Evolutionary conservation across 768 basidiomycete genomes (phyloP), one percentile per base, ranked within the genome.

Genomic region (Termitomyces sp.): DNA sequence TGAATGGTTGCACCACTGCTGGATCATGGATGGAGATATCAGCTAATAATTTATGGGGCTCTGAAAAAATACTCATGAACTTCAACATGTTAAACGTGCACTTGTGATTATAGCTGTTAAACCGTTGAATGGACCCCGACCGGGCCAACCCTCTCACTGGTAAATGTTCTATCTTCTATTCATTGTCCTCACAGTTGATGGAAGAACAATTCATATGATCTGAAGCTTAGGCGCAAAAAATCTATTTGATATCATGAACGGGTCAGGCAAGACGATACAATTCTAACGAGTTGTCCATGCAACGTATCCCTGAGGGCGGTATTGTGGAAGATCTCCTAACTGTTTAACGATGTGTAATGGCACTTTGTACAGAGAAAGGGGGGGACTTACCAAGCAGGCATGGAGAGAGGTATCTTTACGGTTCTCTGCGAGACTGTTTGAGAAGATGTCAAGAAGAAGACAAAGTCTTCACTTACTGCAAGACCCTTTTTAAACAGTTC

Each of bases 391-490:
- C 92, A 95, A 29, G 90, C 90, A 45, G 92, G 92, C 23, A 92
- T 88, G 3, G 87, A 87, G 42, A 95, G 72, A 1, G 92, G 92
- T 55, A 95, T 95, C 74, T 82, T 87, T 58, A 95, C 92, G 32
- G 82, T 84, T 19, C 83, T 85, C 85, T 87, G 61, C 51, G 58
- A 56, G 21, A 7, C 11, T 11, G 23, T 32, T 29, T 10, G 21
- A 35, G 32, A 25, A 54, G 25, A 37, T 25, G 6, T 37, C 17
- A 2, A 11, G 12, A 17, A 35, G 10, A 35, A 44, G 10, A 34
- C 17, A 25, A 25, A 27, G 1, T 14, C 21, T 10, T 2, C 16
- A 49, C 75, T 63, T 54, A 77, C 77, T 45, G 77, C 77, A 60
- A 79, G 71, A 37, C 77, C 77, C 77, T 78, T 50, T 31, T 41